Percentiles rank a stretch among this genome's conserved stretches.
These are phyloP conservation scores for Hawksworthiomyces lignivorus DNA, from an alignment of 2,329 filamentous ascomycete species.

Conservation along the genomic window DNA sequence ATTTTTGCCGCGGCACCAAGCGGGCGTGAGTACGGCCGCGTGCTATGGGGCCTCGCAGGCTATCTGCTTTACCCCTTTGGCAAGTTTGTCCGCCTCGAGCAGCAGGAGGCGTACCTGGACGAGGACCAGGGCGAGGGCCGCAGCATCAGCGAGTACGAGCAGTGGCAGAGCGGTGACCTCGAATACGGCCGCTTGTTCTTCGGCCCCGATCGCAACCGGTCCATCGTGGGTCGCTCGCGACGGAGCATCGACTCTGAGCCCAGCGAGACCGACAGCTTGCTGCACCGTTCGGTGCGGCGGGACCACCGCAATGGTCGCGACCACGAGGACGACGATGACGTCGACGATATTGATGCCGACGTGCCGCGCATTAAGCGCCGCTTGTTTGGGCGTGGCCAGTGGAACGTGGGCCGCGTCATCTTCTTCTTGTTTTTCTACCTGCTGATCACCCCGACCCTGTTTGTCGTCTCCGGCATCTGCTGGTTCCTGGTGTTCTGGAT, in stretches of 20 bases:
- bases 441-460: slow-evolving; percentile 75
- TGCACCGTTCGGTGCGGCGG: slow-evolving; percentile 47
- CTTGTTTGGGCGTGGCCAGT: slow-evolving; percentile 89
- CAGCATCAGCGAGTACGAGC: slow-evolving; percentile 97
- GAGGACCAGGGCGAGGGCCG: slow-evolving; percentile 93
- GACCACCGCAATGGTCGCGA: slow-evolving; percentile 2
- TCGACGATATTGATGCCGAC: slow-evolving; percentile 19
- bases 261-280: slow-evolving; percentile 81
- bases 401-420: slow-evolving; percentile 88
- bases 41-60: slow-evolving; percentile 73
- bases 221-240: slow-evolving; percentile 77
- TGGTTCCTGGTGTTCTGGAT: slow-evolving; percentile 98
- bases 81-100: slow-evolving; percentile 86
- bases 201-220: slow-evolving; percentile 69
- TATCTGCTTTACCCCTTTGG: slow-evolving; percentile 97
- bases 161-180: slow-evolving; percentile 96
- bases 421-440: slow-evolving; percentile 97
- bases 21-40: slow-evolving; percentile 74
- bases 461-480: slow-evolving; percentile 79
- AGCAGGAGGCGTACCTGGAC: slow-evolving; percentile 88
- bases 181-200: slow-evolving; percentile 96
- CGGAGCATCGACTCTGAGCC: slow-evolving; percentile 79
- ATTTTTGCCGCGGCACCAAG: slow-evolving; percentile 71
- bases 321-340: slow-evolving; percentile 1
- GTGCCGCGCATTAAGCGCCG: slow-evolving; percentile 60